Evolutionary conservation across 1,284 basidiomycete genomes (phyloP).

Genomic region (Mycena citricolor): DNA sequence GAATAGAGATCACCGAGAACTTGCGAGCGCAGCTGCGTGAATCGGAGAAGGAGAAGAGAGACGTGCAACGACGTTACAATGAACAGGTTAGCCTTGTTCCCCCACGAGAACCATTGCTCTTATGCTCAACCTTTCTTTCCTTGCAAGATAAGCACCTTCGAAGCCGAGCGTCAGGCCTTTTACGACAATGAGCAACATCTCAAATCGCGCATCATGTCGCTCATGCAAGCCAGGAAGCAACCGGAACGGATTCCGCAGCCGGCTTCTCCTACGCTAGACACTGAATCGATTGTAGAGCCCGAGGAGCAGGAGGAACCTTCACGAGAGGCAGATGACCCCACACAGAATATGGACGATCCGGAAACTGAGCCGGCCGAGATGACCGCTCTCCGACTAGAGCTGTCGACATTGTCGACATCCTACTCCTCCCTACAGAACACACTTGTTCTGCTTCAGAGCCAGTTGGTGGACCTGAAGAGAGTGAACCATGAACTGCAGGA

Average conservation of each 20-base stretch:
- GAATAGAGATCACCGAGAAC: constrained; percentile 78
- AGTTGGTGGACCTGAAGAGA: constrained; percentile 74
- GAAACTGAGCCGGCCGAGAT: constrained; percentile 80
- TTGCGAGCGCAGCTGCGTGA: constrained; percentile 75
- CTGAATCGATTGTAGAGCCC: constrained; percentile 34
- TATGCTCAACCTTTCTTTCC: constrained; percentile 21
- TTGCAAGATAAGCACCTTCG: constrained; percentile 75
- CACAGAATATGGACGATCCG: constrained; percentile 55
- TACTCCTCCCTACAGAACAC: constrained; percentile 78
- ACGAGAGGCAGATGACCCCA: constrained; percentile 23
- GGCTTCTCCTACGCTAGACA: constrained; percentile 30
- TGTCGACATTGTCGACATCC: constrained; percentile 79
- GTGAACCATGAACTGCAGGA: constrained; percentile 84
- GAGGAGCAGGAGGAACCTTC: constrained; percentile 38
- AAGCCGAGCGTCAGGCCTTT: constrained; percentile 81
- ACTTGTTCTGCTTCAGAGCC: constrained; percentile 70
- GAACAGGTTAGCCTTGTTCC: constrained; percentile 59
- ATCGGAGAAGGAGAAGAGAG: constrained; percentile 79
- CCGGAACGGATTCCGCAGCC: constrained; percentile 36
- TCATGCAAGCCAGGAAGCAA: constrained; percentile 64
- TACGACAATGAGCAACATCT: constrained; percentile 87
- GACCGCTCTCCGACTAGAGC: constrained; percentile 73
- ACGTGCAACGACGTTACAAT: constrained; percentile 74
- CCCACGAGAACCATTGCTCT: constrained; percentile 1
- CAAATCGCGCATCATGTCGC: constrained; percentile 81